Conservation (phyloP, 2,329 filamentous ascomycete genomes). For the Verticillium dahliae region DNA sequence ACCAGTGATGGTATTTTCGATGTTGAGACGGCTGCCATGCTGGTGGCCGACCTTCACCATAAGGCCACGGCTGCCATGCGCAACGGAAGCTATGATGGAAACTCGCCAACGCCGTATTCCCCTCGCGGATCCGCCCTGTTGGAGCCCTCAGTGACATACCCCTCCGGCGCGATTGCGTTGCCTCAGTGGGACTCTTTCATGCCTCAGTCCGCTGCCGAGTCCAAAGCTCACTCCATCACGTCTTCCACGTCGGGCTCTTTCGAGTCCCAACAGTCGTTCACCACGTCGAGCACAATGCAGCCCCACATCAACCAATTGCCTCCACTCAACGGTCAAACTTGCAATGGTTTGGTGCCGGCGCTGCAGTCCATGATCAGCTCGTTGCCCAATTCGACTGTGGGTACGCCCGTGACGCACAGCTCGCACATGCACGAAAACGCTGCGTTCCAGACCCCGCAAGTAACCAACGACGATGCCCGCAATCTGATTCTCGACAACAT, state of each 20-base stretch:
- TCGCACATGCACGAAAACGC: slow-evolving; percentile 66
- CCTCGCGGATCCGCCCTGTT: slow-evolving; percentile 65
- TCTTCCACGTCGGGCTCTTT: slow-evolving; percentile 60
- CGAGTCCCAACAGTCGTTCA: slow-evolving; percentile 60
- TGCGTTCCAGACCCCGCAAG: slow-evolving; percentile 67
- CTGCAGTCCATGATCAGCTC: slow-evolving; percentile 69
- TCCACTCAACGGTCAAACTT: slow-evolving; percentile 58
- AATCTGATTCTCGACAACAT: slow-evolving; percentile 82
- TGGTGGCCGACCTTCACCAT: slow-evolving; percentile 97
- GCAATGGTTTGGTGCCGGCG: slow-evolving; percentile 55
- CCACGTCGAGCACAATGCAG: slow-evolving; percentile 48
- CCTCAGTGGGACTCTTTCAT: slow-evolving; percentile 90
- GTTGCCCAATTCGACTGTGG: slow-evolving; percentile 60
- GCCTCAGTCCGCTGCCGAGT: slow-evolving; percentile 60
- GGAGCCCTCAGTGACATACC: slow-evolving; percentile 71
- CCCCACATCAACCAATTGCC: slow-evolving; percentile 58
- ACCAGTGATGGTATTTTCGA: slow-evolving; percentile 88
- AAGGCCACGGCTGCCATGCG: slow-evolving; percentile 74
- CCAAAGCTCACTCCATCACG: slow-evolving; percentile 69
- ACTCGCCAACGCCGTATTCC: slow-evolving; percentile 62
- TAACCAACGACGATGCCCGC: slow-evolving; percentile 78
- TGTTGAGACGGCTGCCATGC: slow-evolving; percentile 94
- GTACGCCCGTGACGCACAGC: slow-evolving; percentile 67
- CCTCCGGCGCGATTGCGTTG: slow-evolving; percentile 71
- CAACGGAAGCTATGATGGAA: slow-evolving; percentile 49